Percentiles rank a stretch among this genome's conserved stretches.
Evolutionary conservation across 2,329 filamentous ascomycete genomes (phyloP).

Genomic region (Byssochlamys sp.): DNA sequence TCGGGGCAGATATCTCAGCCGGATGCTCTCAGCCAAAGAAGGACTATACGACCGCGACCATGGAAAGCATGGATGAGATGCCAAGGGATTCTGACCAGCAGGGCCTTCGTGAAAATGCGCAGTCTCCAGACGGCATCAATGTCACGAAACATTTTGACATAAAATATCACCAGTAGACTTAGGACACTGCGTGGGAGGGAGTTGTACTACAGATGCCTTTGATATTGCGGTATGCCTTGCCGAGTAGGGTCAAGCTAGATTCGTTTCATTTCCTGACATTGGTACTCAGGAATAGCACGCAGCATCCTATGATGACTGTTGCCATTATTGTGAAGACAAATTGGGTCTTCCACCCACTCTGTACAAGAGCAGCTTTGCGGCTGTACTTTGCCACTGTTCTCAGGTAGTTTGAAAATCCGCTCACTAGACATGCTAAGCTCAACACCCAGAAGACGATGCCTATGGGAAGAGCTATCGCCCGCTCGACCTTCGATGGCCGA

Average conservation of each 20-base stretch:
- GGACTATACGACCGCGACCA: neutral
- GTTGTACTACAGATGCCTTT: neutral
- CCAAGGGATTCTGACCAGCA: neutral
- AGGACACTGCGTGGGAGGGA: neutral
- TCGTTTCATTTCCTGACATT: conserved; percentile 13
- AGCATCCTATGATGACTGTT: conserved; percentile 36
- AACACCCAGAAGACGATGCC: conserved; percentile 82
- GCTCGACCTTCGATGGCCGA: conserved; percentile 60
- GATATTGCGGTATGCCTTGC: neutral
- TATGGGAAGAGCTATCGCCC: conserved; percentile 68
- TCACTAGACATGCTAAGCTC: conserved; percentile 62
- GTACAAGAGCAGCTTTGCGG: conserved; percentile 68
- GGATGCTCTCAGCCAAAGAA: neutral
- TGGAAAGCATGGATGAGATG: neutral
- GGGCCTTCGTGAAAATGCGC: neutral
- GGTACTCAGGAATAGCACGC: conserved; percentile 35
- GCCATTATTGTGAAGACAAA: conserved; percentile 48
- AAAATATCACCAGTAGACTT: neutral
- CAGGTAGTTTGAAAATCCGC: conserved; percentile 80
- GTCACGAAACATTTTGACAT: neutral
- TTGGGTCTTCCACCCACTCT: conserved; percentile 89
- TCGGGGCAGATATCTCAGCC: neutral
- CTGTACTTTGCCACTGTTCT: conserved; percentile 74
- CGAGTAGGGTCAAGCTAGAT: neutral
- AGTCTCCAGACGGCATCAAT: neutral